Evolutionary conservation across 495 filamentous ascomycete species (phyloP), one percentile per base, ranked within the genome.

Genomic region (Hyaloscypha variabilis): DNA sequence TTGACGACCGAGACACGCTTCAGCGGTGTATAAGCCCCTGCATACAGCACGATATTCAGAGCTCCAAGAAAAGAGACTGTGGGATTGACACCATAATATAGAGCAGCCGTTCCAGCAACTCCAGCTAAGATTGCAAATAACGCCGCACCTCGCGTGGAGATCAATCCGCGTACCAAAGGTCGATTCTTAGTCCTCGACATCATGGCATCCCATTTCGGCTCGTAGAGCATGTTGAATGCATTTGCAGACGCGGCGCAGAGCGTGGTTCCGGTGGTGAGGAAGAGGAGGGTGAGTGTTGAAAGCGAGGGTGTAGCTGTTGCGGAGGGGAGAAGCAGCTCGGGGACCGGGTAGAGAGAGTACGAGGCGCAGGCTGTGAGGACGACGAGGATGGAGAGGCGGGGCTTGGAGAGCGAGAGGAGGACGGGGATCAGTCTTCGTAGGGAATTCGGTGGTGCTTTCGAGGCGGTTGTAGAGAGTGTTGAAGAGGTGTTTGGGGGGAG

Each of bases 171-270:
- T 11, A 97, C 95, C 0, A 99, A 81, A 0, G 95, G 95, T 24
- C 95, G 82, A 66, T 97, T 95, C 36, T 91, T 85, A 10, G 95
- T 99, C 10, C 95, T 89, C 23, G 83, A 88, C 95, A 99, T 99
- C 69, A 90, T 88, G 26, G 90, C 92, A 77, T 99, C 95, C 77
- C 93, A 91, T 67, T 86, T 82, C 17, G 90, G 94, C 77, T 99
- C 95, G 71, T 96, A 88, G 68, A 96, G 88, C 95, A 99, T 99
- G 80, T 99, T 99, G 58, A 98, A 81, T 0, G 95, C 89, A 71
- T 98, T 99, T 53, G 95, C 95, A 67, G 89, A 90, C 56, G 93
- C 92, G 31, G 82, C 91, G 72, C 90, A 90, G 8, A 98, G 85
- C 19, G 94, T 86, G 1, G 95, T 99, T 55, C 95, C 95, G 17